Conservation (phyloP, 2,329 filamentous ascomycete genomes). For the Pseudogymnoascus sp. region DNA sequence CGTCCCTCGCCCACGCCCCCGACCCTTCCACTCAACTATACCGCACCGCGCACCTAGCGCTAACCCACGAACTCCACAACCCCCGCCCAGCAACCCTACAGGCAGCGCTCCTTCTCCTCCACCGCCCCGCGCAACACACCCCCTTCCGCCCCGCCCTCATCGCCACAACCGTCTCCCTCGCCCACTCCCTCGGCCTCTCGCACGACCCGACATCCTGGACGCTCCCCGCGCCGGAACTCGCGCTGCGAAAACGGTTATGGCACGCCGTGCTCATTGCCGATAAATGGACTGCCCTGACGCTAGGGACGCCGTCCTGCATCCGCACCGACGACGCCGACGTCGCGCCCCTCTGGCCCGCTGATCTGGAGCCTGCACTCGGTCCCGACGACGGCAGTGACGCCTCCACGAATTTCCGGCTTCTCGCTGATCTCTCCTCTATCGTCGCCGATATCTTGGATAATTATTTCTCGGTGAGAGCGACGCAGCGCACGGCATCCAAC, state of each 20-base stretch:
- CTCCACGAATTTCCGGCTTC: conserved; percentile 23
- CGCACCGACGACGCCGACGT: conserved; percentile 27
- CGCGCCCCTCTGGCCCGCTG: conserved; percentile 19
- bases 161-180: conserved; percentile 28
- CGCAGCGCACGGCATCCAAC: conserved; percentile 24
- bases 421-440: conserved; percentile 27
- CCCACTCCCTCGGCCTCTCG: conserved; percentile 27
- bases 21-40: conserved; percentile 25
- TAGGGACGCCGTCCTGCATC: conserved; percentile 30
- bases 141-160: conserved; percentile 29
- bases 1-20: conserved; percentile 27
- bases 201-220: conserved; percentile 28
- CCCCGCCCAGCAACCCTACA: conserved; percentile 29
- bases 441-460: conserved; percentile 28
- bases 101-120: conserved; percentile 28
- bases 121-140: conserved; percentile 28
- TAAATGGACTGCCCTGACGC: conserved; percentile 29
- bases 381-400: conserved; percentile 15
- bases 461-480: conserved; percentile 27
- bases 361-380: conserved; percentile 20
- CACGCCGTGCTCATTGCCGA: conserved; percentile 28
- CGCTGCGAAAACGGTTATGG: conserved; percentile 28
- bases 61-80: conserved; percentile 29
- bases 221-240: conserved; percentile 27
- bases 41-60: conserved; percentile 26